Evolutionary conservation across 371 early-diverging fungal genomes (phyloP), one percentile per base, ranked within the genome.

Genomic region (Lichtheimia hyalospora): DNA sequence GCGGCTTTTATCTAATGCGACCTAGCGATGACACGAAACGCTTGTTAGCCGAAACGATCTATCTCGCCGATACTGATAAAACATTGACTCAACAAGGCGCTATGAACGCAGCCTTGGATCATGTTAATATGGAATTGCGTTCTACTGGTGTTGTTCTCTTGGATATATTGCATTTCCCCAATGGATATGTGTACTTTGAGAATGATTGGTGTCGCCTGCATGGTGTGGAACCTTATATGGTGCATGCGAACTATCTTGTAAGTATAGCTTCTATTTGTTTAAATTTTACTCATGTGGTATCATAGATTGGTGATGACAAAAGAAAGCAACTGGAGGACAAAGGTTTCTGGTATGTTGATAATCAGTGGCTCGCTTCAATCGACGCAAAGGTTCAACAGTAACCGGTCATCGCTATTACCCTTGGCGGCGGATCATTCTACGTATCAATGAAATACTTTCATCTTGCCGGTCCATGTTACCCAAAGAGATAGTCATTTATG

Each of bases 281-380:
- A 46, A 34, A 34, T 34, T 1, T 34, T 24, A 41, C 57, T 12
- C 14, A 39, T 51, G 28, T 46, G 20, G 18, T 25, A 5, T 18
- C 21, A 10, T 61, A 70, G 70, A 54, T 70, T 64, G 81, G 77
- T 28, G 82, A 84, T 42, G 79, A 74, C 15, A 83, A 82, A 64
- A 75, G 77, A 52, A 20, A 63, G 5, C 44, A 56, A 34, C 57
- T 71, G 4, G 52, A 62, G 50, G 55, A 66, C 42, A 49, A 58
- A 21, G 61, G 61, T 7, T 49, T 67, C 34, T 71, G 71, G 71
- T 71, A 67, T 52, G 24, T 71, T n/a, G 58, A 74, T 58, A 63
- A 68, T 18, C 20, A 59, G 18, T 68, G 68, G 68, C 58, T 68
- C 8, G 53, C 34, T 13, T 16, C 28, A 0, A 24, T 68, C 8